These are phyloP conservation scores for Magnaporthiopsis poae DNA, from an alignment of 2,329 filamentous ascomycete genomes.

Conservation along the genomic window DNA sequence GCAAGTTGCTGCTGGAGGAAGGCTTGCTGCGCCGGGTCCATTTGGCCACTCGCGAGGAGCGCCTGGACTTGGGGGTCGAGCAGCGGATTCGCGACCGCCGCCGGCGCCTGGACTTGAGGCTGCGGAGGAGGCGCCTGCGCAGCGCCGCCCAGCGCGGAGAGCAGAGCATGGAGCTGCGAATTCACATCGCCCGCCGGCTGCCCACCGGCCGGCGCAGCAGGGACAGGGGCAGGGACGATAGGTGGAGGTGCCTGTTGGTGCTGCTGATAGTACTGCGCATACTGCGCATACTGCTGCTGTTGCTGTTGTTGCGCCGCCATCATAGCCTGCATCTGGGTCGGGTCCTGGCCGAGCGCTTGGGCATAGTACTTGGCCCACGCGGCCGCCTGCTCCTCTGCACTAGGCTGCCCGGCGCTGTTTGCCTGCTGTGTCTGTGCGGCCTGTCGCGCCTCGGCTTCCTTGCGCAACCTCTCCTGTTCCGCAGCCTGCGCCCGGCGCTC, in stretches of 20 bases:
- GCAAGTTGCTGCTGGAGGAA: conserved; percentile 5
- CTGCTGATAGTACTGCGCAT: conserved; percentile 27
- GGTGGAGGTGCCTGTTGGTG: conserved; percentile 15
- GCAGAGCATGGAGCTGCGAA: conserved; percentile 14
- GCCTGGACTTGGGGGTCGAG: conserved; percentile 14
- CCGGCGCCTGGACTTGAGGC: neutral
- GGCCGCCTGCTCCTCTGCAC: conserved; percentile 20
- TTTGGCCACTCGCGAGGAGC: conserved; percentile 6
- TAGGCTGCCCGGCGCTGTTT: conserved; percentile 12
- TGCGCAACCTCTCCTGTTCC: conserved; percentile 25
- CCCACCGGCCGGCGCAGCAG: conserved; percentile 8
- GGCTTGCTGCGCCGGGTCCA: conserved; percentile 1
- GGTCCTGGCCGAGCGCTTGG: conserved; percentile 9
- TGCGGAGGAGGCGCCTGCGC: neutral
- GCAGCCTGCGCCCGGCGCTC: conserved; percentile 13
- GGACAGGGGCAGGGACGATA: conserved; percentile 10
- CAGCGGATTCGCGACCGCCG: neutral
- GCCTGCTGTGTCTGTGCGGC: conserved; percentile 13
- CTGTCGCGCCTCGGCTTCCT: conserved; percentile 23
- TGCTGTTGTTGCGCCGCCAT: conserved; percentile 17
- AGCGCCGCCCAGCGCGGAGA: conserved; percentile 4
- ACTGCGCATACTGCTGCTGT: conserved; percentile 18
- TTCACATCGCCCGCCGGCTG: conserved; percentile 5
- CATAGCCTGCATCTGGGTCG: conserved; percentile 18
- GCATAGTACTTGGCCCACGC: conserved; percentile 33